Evolutionary conservation across 495 filamentous ascomycete genomes (phyloP), one percentile per base, ranked within the genome.

Genomic region (Aspergillus sclerotiicarbonarius): DNA sequence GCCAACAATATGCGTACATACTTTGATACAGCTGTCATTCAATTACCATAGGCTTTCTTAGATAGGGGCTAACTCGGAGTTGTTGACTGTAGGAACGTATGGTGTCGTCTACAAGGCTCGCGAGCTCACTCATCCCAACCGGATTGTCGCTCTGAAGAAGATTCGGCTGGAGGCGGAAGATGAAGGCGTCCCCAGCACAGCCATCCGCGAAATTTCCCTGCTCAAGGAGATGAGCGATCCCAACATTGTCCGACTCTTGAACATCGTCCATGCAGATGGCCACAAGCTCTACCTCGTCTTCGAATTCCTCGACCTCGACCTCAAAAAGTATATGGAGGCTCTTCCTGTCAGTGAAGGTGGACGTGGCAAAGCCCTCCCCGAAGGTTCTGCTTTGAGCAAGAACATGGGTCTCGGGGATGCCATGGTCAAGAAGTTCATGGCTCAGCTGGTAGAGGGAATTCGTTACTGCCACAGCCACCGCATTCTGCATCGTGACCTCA

Each of bases 241-340:
- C 54, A 96, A 96, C 73, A 96, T 98, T 59, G 92, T 97, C 46
- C 85, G 84, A 56, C 84, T 98, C 44, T 71, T 92, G 64, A 96
- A 98, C 79, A 96, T 98, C 58, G 92, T 98, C 47, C 92, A 96
- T 67, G 92, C 92, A 62, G 93, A 97, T 71, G 91, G 91, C 50
- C 93, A 96, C 76, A 98, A 96, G 72, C 84, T 98, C 37, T 96
- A 96, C 71, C 84, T 98, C 20, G 92, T 98, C 41, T 90, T 93
- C 59, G 92, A 98, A 67, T 98, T 91, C 74, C 86, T 97, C 61
- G 92, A 97, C 66, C 82, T 92, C 41, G 92, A 97, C 64, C 76
- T 97, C 48, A 97, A 98, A 80, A 96, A 96, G 72, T 98, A 97
- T 78, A 98, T 98, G 95, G 94, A 98, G 75, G 87, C 92, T 41